Evolutionary conservation across 2,329 filamentous ascomycete species (phyloP).

Genomic region (Fusarium ambrosium): DNA sequence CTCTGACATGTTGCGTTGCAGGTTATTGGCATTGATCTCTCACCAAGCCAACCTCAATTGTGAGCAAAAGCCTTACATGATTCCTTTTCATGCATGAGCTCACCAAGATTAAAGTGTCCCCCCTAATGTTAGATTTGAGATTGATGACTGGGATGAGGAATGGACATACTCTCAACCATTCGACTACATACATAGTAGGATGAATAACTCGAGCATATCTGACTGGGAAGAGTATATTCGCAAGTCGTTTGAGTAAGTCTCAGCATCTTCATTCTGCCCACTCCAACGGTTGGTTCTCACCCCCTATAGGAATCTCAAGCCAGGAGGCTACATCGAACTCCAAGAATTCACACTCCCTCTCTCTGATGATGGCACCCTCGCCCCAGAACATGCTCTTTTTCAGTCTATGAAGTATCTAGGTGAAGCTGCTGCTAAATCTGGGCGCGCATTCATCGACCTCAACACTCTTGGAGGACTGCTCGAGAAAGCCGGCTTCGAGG

Average conservation of each 20-base stretch:
- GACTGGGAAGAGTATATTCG: conserved; percentile 13
- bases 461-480: conserved; percentile 6
- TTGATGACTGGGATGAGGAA: conserved; percentile 20
- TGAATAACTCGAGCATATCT: conserved; percentile 11
- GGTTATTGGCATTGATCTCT: conserved; percentile 22
- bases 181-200: conserved; percentile 21
- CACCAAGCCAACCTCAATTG: conserved; percentile 16
- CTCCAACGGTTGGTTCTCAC: background rate
- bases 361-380: conserved; percentile 15
- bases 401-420: conserved; percentile 5
- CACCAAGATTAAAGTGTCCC: conserved; percentile 8
- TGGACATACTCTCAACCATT: conserved; percentile 13
- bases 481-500: conserved; percentile 9
- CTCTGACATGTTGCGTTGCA: background rate
- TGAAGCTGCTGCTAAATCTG: conserved; percentile 7
- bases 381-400: background rate
- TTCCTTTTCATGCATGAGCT: background rate
- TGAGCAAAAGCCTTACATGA: background rate
- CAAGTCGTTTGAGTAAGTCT: conserved; percentile 5
- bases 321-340: conserved; percentile 20
- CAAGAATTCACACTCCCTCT: conserved; percentile 13
- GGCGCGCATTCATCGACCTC: conserved; percentile 14
- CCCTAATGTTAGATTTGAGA: conserved; percentile 15
- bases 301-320: conserved; percentile 1
- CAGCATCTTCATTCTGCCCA: background rate